These are phyloP conservation scores for Colletotrichum sp. DNA, from an alignment of 2,329 filamentous ascomycete genomes.

Conservation along the genomic window DNA sequence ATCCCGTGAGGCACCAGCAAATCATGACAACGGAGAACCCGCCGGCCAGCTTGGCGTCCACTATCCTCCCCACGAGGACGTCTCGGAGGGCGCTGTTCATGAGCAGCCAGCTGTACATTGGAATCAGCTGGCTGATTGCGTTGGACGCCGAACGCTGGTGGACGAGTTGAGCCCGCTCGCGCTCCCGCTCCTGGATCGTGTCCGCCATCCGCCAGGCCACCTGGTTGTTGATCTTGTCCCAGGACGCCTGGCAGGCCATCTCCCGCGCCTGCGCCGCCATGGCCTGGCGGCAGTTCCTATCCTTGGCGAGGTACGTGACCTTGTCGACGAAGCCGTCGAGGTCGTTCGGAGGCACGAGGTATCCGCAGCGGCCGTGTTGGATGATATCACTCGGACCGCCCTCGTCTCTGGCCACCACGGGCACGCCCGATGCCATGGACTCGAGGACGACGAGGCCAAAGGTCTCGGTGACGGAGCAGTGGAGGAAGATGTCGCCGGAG, in stretches of 20 bases:
- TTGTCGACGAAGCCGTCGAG: constrained; percentile 60
- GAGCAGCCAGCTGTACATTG: constrained; percentile 48
- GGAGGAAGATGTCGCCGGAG: constrained; percentile 71
- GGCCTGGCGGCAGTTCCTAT: constrained; percentile 43
- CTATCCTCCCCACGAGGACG: constrained; percentile 37
- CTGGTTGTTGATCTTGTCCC: constrained; percentile 74
- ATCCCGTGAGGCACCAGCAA: constrained; percentile 53
- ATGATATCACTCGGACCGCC: constrained; percentile 74
- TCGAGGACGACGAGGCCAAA: constrained; percentile 74
- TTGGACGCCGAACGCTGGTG: constrained; percentile 9
- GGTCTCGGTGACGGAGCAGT: constrained; percentile 74
- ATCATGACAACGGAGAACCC: constrained; percentile 50
- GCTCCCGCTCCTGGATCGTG: constrained; percentile 50
- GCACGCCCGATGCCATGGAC: constrained; percentile 72
- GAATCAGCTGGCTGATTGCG: constrained; percentile 33
- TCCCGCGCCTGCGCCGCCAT: constrained; percentile 54
- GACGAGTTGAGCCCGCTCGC: constrained; percentile 26
- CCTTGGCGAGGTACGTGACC: constrained; percentile 52
- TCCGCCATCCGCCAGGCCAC: constrained; percentile 68
- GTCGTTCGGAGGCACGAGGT: constrained; percentile 63
- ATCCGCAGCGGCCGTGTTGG: constrained; percentile 62
- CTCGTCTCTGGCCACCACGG: constrained; percentile 71
- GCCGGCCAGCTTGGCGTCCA: constrained; percentile 47
- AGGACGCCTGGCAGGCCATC: constrained; percentile 67
- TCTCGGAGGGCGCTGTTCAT: constrained; percentile 44